phyloP scores from a whole-genome alignment of 2,329 filamentous ascomycete species.

The Daldinia sp. region DNA sequence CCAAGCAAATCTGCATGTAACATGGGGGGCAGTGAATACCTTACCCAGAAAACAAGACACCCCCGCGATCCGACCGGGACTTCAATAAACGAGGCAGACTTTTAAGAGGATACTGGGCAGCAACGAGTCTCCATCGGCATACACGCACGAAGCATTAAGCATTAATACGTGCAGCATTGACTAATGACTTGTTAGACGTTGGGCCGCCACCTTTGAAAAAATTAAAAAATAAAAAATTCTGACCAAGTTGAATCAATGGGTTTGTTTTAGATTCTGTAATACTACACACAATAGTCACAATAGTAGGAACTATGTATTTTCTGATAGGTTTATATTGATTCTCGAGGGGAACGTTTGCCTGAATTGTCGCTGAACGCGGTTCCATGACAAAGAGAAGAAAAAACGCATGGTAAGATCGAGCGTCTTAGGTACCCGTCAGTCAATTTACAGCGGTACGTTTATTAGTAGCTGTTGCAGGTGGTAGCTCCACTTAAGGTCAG shows the following conservation, averaged over 20 bases:
- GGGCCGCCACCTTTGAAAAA: slow-evolving; percentile 32
- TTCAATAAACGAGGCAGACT: slow-evolving; percentile 24
- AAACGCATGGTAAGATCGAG: neutral
- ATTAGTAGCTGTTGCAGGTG: neutral
- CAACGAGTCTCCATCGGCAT: slow-evolving; percentile 31
- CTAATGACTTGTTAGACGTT: slow-evolving; percentile 33
- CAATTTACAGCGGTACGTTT: too few relatives aligned
- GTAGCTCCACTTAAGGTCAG: neutral
- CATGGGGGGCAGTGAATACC: slow-evolving; percentile 23
- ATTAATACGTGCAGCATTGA: slow-evolving; percentile 15
- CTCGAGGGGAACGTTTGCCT: neutral
- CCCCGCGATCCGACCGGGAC: slow-evolving; percentile 26
- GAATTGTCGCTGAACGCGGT: slow-evolving; percentile 11
- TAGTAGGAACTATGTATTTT: neutral
- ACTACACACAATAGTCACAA: neutral
- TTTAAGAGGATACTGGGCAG: slow-evolving; percentile 35
- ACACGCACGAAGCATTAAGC: slow-evolving; percentile 6
- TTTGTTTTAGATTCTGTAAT: slow-evolving; percentile 8
- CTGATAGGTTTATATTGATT: slow-evolving; percentile 4
- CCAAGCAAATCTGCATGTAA: slow-evolving; percentile 20
- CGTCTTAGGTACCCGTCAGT: neutral
- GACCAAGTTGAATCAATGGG: slow-evolving; percentile 17
- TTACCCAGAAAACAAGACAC: slow-evolving; percentile 31
- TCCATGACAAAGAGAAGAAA: neutral
- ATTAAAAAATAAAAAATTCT: slow-evolving; percentile 8